phyloP scores from a whole-genome alignment of 805 yeast genomes.

The Teunomyces barrocoloradensis region DNA sequence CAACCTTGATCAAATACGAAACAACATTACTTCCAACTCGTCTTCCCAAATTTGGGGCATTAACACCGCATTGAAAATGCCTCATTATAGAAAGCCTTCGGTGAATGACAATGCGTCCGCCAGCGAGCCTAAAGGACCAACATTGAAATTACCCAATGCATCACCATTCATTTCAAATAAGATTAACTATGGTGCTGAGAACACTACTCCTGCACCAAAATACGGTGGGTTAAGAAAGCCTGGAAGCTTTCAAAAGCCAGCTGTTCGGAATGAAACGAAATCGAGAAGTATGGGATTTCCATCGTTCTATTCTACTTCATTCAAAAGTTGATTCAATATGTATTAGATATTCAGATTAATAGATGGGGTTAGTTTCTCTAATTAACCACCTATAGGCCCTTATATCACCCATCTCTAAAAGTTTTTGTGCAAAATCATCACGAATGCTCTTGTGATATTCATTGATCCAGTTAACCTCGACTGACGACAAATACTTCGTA shows the following conservation, averaged over 20 bases:
- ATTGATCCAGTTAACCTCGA: constrained; percentile 40
- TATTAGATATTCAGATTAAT: background rate
- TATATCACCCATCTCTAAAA: constrained; percentile 55
- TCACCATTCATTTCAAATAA: constrained; percentile 34
- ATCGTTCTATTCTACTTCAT: constrained; percentile 2
- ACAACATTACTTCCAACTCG: constrained; percentile 7
- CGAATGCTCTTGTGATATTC: constrained; percentile 34
- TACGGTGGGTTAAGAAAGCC: constrained; percentile 28
- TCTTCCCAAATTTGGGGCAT: constrained; percentile 11
- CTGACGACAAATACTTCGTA: constrained; percentile 21
- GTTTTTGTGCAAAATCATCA: constrained; percentile 27
- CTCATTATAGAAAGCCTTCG: constrained; percentile 21
- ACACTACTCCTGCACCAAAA: constrained; percentile 1
- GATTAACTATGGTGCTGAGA: constrained; percentile 12
- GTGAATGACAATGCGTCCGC: background rate
- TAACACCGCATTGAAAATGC: constrained; percentile 19
- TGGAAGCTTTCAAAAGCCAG: constrained; percentile 33
- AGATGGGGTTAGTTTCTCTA: constrained; percentile 53
- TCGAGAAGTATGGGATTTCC: constrained; percentile 13
- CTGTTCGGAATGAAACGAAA: constrained; percentile 8
- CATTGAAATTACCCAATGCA: constrained; percentile 15
- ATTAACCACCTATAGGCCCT: constrained; percentile 68
- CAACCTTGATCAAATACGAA: constrained; percentile 14
- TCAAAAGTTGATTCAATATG: constrained; percentile 2
- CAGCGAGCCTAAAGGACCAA: constrained; percentile 12